Evolutionary conservation across 192 early-diverging fungal genomes (phyloP).

Genomic region (Podila clonocystis): DNA sequence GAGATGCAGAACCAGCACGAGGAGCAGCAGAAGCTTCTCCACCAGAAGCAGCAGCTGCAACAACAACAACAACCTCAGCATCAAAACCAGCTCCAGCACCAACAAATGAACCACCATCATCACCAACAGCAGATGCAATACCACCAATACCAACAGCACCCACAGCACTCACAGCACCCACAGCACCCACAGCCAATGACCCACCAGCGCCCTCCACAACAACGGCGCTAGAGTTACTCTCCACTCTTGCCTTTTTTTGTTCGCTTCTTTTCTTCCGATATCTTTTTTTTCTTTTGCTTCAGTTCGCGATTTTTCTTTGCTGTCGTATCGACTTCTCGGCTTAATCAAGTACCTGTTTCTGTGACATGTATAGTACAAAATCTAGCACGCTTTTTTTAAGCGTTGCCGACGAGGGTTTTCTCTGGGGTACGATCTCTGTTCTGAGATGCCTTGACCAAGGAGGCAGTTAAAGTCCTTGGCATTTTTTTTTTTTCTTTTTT

Average conservation of each 20-base stretch:
- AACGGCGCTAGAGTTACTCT: background rate
- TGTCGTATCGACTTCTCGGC: no score
- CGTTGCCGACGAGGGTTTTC: no score
- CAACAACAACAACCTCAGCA: conserved; percentile 37
- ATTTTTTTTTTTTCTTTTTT: no score
- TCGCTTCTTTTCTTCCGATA: background rate
- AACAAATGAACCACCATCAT: conserved; percentile 1
- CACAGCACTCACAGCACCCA: conserved; percentile 23
- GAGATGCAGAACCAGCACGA: conserved; percentile 44
- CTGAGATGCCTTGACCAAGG: no score
- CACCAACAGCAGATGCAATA: no score
- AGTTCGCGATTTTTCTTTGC: no score
- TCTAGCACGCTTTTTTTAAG: no score
- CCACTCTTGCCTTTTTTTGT: background rate
- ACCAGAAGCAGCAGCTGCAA: conserved; percentile 49
- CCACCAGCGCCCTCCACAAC: background rate
- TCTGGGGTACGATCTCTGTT: no score
- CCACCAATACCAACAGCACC: conserved; percentile 8
- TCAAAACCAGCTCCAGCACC: conserved; percentile 16
- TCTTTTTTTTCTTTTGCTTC: no score
- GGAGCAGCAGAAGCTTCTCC: conserved; percentile 55
- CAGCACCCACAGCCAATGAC: conserved; percentile 8
- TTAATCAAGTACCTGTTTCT: no score
- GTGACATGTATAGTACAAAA: no score
- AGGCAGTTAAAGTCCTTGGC: no score